These are phyloP conservation scores for Carnegiea gigantea DNA, from an alignment of 179 eudicot genomes.

Conservation along the genomic window DNA sequence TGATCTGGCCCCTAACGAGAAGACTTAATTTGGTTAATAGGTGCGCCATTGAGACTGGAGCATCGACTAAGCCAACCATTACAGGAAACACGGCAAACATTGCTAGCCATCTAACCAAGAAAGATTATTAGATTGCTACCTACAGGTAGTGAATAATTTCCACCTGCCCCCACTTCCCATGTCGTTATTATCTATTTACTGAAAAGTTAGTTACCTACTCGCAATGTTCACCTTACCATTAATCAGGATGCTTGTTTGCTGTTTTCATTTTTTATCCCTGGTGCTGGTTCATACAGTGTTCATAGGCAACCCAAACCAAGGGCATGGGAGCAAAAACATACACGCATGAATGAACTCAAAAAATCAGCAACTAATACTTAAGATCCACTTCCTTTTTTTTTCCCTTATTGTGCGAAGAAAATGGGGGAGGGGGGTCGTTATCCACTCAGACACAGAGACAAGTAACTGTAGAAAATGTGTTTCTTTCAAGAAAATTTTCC, in stretches of 20 bases:
- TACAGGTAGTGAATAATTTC: not conserved
- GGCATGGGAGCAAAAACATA: too few relatives aligned
- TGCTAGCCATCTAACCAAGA: not conserved
- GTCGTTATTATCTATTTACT: not conserved
- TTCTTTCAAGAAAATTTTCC: not conserved
- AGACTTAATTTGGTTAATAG: not conserved
- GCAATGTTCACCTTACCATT: not conserved
- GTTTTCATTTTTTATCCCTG: too few relatives aligned
- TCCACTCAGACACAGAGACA: too few relatives aligned
- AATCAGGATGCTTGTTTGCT: too few relatives aligned
- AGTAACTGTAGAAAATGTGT: too few relatives aligned
- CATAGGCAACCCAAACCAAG: too few relatives aligned
- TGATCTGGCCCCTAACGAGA: conserved; percentile 43
- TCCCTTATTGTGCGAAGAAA: too few relatives aligned
- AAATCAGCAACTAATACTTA: too few relatives aligned
- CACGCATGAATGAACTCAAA: too few relatives aligned
- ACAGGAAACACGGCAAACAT: not conserved
- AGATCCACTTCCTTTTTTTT: too few relatives aligned
- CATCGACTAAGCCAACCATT: not conserved
- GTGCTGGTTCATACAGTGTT: too few relatives aligned
- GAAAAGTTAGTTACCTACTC: not conserved
- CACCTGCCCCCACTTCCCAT: not conserved
- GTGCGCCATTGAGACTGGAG: not conserved
- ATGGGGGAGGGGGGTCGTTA: too few relatives aligned
- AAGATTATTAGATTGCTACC: not conserved